Base-by-base conservation (phyloP, 331 rosid species). In the Acacia concinna region DNA sequence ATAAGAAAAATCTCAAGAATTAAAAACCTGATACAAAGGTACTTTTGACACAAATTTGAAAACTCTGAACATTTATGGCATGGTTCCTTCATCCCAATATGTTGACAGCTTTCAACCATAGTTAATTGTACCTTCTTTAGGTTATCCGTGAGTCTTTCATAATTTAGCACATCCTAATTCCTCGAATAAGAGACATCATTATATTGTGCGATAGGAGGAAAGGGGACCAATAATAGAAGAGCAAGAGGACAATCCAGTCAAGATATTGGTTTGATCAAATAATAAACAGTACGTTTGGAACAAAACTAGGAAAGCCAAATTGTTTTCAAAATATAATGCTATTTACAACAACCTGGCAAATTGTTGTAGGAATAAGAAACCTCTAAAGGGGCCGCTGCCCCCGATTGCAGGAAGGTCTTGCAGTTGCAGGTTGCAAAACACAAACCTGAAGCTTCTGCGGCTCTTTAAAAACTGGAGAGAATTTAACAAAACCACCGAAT, bases 351-450 rank as follows among this genome's bases (percentile, higher is more conserved):
- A 93, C 98, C 97, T 89, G 92, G 82, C 81, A 78, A 77, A 47
- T 86, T 84, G 37, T 86, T 51, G 71, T 67, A 88, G 34, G 89
- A 90, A 83, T 88, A 86, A 1, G 87, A 81, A 84, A 85, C 87
- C 66, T 74, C 87, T 81, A 88, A 84, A 66, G 87, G 81, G 28
- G 66, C 66, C 31, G 69, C 79, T 57, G 82, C 25, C 37, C 76
- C 64, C 68, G 75, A 72, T 60, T 78, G 6, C 12, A 11, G 8
- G 89, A 86, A 62, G 73, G 35, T 37, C 74, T 78, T 38, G 66
- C 32, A 5, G 71, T 78, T 51, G 65, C 32, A 5, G 68, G 28
- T 14, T 66, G 89, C 63, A 77, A 84, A 83, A 86, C 81, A 71
- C 84, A 76, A 79, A 18, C 88, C 76, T 15, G 90, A 74, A 81